Evolutionary conservation across 2,329 filamentous ascomycete genomes (phyloP), one percentile per base, ranked within the genome.

Genomic region (Colletotrichum sp.): DNA sequence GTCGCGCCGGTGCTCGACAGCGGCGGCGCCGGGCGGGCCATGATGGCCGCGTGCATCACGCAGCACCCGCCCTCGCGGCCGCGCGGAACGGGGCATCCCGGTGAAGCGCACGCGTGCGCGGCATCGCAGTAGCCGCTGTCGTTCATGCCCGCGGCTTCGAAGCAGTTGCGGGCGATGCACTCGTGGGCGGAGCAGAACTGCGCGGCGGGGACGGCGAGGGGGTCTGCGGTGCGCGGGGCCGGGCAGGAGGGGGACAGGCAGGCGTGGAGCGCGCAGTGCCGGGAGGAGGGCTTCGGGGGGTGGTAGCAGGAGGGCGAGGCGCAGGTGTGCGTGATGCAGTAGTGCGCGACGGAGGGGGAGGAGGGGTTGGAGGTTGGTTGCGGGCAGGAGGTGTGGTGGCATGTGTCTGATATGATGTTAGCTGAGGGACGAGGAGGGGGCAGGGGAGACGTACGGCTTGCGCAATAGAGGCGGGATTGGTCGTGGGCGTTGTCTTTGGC

Each of bases 211-310:
- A 65, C 52, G 30, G 22, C 4, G 32, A 78, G 44, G 8, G 77
- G 75, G 57, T 77, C 77, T 4, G 59, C 48, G 36, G 75, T 48
- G 39, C 77, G 77, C n/a, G 75, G 77, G 16, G 68, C 25, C 1
- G 68, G 36, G 48, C 78, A 79, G 13, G 60, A 63, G 1, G 69
- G 44, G 44, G 65, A 34, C 5, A 67, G 15, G 19, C 78, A 79
- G 13, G 71, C 55, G 71, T 78, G 78, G 1, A 75, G n/a, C 6
- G 68, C 70, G 75, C 78, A 79, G 65, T 67, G 73, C 9, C n/a
- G 22, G 55, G 60, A 32, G n/a, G 39, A 52, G 9, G 68, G 71
- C 19, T 74, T 72, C 1, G 71, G 48, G 30, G 70, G 68, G 55
- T 77, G 71, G 5, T 22, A 16, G 66, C 77, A 78, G 34, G 22